phyloP scores from a whole-genome alignment of 2,329 filamentous ascomycete genomes.

The Stagonosporopsis tanaceti region DNA sequence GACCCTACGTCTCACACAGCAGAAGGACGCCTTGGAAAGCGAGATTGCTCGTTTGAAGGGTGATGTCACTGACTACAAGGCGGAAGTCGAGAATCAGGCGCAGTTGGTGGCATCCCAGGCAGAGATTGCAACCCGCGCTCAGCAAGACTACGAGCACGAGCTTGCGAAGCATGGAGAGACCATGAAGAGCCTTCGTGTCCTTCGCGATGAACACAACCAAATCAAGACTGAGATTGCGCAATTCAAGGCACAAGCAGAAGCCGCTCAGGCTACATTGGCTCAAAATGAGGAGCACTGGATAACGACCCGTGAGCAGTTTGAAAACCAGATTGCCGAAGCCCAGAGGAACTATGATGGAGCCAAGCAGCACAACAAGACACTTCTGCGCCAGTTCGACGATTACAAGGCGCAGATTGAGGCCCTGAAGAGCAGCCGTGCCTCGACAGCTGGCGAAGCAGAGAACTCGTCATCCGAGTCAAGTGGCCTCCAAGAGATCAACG shows the following conservation, averaged over 20 bases:
- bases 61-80: conserved; percentile 79
- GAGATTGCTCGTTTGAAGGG: conserved; percentile 85
- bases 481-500: conserved; percentile 88
- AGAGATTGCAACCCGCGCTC: conserved; percentile 89
- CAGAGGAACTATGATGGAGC: conserved; percentile 82
- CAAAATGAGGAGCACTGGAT: conserved; percentile 90
- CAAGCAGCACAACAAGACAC: conserved; percentile 85
- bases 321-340: conserved; percentile 82
- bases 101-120: conserved; percentile 93
- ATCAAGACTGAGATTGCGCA: conserved; percentile 80
- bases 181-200: conserved; percentile 80
- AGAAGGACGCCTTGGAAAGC: conserved; percentile 79
- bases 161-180: conserved; percentile 95
- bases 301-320: conserved; percentile 79
- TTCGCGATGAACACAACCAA: conserved; percentile 82
- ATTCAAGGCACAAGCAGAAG: conserved; percentile 82
- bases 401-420: conserved; percentile 80
- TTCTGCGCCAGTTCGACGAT: conserved; percentile 87
- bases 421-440: conserved; percentile 77
- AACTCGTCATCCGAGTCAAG: conserved; percentile 66
- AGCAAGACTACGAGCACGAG: conserved; percentile 94
- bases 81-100: conserved; percentile 83
- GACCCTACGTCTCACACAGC: conserved; percentile 75
- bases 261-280: conserved; percentile 77
- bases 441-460: conserved; percentile 61